These are phyloP conservation scores for Fusarium agapanthi DNA, from an alignment of 2,329 filamentous ascomycete genomes.

Conservation along the genomic window DNA sequence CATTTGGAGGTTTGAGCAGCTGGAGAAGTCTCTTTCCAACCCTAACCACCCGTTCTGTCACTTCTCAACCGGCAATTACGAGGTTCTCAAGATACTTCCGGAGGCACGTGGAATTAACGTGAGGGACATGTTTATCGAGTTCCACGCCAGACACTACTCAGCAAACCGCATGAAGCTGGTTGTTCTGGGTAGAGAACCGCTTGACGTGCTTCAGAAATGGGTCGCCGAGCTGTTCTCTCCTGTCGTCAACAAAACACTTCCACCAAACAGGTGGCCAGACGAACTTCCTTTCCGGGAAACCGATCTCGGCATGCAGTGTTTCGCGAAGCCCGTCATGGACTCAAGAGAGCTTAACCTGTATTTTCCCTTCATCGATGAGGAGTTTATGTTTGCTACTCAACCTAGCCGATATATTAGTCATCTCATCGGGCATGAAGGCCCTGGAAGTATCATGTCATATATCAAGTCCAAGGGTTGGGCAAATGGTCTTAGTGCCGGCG, in stretches of 20 bases:
- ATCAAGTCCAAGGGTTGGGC: conserved; percentile 92
- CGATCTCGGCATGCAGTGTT: conserved; percentile 73
- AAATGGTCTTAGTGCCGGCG: conserved; percentile 81
- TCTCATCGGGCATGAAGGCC: conserved; percentile 90
- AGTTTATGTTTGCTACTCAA: conserved; percentile 79
- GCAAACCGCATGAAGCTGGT: conserved; percentile 93
- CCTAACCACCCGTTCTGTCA: conserved; percentile 88
- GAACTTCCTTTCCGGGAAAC: conserved; percentile 59
- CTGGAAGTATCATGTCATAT: conserved; percentile 89
- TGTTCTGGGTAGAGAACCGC: conserved; percentile 80
- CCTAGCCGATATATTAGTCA: conserved; percentile 89
- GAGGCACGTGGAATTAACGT: conserved; percentile 84
- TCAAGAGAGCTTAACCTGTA: conserved; percentile 79
- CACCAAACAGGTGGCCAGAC: conserved; percentile 64
- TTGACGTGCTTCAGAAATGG: conserved; percentile 87
- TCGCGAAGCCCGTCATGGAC: conserved; percentile 93
- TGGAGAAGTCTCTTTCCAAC: conserved; percentile 89
- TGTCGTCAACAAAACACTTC: conserved; percentile 82
- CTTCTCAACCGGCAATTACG: conserved; percentile 89
- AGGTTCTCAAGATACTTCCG: conserved; percentile 84
- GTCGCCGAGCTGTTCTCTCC: conserved; percentile 82
- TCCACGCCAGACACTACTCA: conserved; percentile 89
- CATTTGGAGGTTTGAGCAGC: conserved; percentile 84
- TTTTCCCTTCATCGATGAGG: conserved; percentile 88
- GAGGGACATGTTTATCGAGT: conserved; percentile 89